Evolutionary conservation across 2,329 filamentous ascomycete species (phyloP).

Genomic region (Pezicula rhizophila): DNA sequence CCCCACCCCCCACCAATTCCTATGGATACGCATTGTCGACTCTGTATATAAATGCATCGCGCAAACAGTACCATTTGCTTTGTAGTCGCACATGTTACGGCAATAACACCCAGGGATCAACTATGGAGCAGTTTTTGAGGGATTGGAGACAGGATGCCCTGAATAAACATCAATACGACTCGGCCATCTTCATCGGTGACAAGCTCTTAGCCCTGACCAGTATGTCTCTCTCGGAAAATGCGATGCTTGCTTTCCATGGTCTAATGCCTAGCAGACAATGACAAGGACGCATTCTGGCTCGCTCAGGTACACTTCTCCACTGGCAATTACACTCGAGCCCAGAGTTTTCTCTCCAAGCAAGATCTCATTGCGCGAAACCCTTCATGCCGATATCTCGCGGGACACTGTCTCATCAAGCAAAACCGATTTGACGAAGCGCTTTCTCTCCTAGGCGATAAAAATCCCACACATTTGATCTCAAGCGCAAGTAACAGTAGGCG

Average conservation of each 20-base stretch:
- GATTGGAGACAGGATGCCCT: constrained; percentile 93
- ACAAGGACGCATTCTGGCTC: constrained; percentile 93
- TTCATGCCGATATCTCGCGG: constrained; percentile 86
- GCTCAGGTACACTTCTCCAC: constrained; percentile 97
- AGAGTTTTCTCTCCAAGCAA: constrained; percentile 77
- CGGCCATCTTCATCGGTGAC: constrained; percentile 94
- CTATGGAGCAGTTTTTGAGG: constrained; percentile 88
- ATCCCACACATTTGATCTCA: constrained; percentile 80
- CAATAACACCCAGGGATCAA: no score
- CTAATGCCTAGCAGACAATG: constrained; percentile 59
- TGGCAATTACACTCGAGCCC: constrained; percentile 88
- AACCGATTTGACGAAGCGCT: constrained; percentile 85
- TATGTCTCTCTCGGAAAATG: constrained; percentile 37
- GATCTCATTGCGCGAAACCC: constrained; percentile 76
- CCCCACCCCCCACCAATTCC: no score
- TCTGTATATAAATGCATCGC: no score
- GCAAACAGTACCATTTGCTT: no score
- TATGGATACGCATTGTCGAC: no score
- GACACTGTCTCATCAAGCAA: constrained; percentile 91
- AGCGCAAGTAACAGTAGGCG: constrained; percentile 57
- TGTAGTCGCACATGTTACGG: no score
- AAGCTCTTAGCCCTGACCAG: constrained; percentile 92
- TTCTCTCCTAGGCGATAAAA: constrained; percentile 79
- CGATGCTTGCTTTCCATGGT: constrained; percentile 1
- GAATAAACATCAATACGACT: constrained; percentile 93